A percentile compares a stretch with the other conserved stretches of the same genome.
Evolutionary conservation across 768 basidiomycete species (phyloP).

Genomic region (Auricularia sp.): DNA sequence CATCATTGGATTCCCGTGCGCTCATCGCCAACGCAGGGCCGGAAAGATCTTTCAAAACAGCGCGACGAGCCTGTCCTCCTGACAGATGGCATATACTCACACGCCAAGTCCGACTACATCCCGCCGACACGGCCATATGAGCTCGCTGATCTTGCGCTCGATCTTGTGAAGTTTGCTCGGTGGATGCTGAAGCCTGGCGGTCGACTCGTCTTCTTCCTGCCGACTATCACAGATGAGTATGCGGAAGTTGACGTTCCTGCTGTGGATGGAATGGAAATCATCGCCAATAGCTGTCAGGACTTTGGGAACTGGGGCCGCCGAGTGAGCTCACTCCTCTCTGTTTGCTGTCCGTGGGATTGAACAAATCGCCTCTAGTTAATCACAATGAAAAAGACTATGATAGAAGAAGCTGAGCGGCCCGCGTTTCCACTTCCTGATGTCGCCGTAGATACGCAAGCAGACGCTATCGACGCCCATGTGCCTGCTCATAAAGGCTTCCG

Average conservation of each 20-base stretch:
- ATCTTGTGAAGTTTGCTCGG: constrained; percentile 72
- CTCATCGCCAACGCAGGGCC: not conserved
- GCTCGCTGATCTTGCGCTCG: constrained; percentile 67
- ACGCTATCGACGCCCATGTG: constrained; percentile 23
- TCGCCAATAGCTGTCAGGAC: constrained; percentile 82
- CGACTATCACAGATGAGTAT: constrained; percentile 86
- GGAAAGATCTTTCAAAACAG: not conserved
- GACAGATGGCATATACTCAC: not conserved
- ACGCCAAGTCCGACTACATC: constrained; percentile 37
- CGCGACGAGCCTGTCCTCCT: not conserved
- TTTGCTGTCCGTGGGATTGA: not conserved
- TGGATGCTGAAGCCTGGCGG: constrained; percentile 79
- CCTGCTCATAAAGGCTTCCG: constrained; percentile 89
- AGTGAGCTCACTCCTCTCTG: constrained; percentile 36
- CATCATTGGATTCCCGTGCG: not conserved
- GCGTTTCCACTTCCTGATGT: constrained; percentile 34
- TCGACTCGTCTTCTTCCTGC: constrained; percentile 90
- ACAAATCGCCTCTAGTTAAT: constrained; percentile 48
- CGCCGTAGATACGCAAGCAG: constrained; percentile 3
- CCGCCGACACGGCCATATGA: constrained; percentile 92
- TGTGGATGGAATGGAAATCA: constrained; percentile 77
- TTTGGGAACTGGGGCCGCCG: constrained; percentile 93
- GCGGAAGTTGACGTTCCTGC: constrained; percentile 73
- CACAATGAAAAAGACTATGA: constrained; percentile 68
- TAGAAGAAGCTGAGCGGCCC: constrained; percentile 38